Evolutionary conservation across 108 stramenopile species (phyloP), one percentile per base, ranked within the genome.

Genomic region (Chaetoceros tenuissimus): DNA sequence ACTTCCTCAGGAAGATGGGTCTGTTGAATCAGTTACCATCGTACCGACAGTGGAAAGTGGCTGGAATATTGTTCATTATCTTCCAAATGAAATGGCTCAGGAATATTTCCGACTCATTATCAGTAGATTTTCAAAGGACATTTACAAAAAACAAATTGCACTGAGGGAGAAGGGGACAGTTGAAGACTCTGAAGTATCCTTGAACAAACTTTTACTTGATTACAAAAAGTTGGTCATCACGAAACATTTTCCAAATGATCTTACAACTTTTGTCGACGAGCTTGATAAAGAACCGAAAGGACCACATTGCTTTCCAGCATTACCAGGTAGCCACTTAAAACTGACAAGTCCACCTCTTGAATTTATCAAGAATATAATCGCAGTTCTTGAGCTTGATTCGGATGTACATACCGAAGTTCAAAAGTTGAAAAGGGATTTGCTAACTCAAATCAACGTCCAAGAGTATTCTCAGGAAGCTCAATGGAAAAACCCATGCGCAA

Each of bases 391-490:
- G 47, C 79, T 99, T 18, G 99, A 98, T 64, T 44, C 76, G 3
- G 85, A 87, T 40, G 71, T 85, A 2, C 63, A 78, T 28, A 81
- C 84, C 27, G 94, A 95, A 71, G 85, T 92, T 25, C 67, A 77
- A 27, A 75, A 67, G 28, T 59, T 96, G 60, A 88, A 90, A 47
- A 79, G 87, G 60, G 82, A 82, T 60, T 73, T 97, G 5, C 75
- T 98, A 30, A 85, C 96, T 19, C 92, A 97, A 64, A 72, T 98
- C 31, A 90, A 91, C 18, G 84, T 98, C 49, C 82, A 89, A 13
- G 97, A 99, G 64, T 98, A 97, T 80, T 82, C 87, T 16, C 67
- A 62, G 43, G 80, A 80, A 59, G 89, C 92, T 2, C 28, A 69
- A 50, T 97, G 92, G 85, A 59, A 68, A 28, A 89, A 96, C 63